These are phyloP conservation scores for Glycine tomentella DNA, from an alignment of 306 rosid genomes.

Conservation along the genomic window DNA sequence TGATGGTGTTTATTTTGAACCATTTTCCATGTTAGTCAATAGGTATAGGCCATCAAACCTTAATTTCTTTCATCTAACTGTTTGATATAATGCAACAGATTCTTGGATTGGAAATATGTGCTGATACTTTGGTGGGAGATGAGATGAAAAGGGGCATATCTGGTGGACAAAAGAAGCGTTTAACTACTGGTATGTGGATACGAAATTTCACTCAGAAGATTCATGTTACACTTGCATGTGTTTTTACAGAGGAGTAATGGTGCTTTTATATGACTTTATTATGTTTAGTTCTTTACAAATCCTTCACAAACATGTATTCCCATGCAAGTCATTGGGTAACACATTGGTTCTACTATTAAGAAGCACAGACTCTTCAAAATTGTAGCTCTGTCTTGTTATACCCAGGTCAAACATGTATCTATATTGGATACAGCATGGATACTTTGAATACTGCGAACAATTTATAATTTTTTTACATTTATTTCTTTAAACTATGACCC, in stretches of 20 bases:
- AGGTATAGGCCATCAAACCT: background rate
- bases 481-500: no score
- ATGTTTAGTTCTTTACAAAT: background rate
- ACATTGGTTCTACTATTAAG: no score
- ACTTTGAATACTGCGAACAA: no score
- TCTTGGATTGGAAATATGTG: slow-evolving; percentile 81
- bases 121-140: slow-evolving; percentile 83
- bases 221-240: background rate
- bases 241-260: background rate
- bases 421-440: no score
- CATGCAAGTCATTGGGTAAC: background rate
- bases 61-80: slow-evolving; percentile 3
- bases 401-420: no score
- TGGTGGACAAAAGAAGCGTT: slow-evolving; percentile 91
- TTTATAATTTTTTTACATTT: no score
- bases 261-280: background rate
- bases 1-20: background rate
- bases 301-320: background rate
- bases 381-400: no score
- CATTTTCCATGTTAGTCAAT: background rate
- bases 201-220: background rate
- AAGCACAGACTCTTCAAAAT: no score
- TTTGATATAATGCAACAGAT: slow-evolving; percentile 52
- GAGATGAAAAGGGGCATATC: slow-evolving; percentile 92
- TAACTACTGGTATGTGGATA: slow-evolving; percentile 71